Evolutionary conservation across 805 yeast species (phyloP).

Genomic region (Nakazawaea holstii): DNA sequence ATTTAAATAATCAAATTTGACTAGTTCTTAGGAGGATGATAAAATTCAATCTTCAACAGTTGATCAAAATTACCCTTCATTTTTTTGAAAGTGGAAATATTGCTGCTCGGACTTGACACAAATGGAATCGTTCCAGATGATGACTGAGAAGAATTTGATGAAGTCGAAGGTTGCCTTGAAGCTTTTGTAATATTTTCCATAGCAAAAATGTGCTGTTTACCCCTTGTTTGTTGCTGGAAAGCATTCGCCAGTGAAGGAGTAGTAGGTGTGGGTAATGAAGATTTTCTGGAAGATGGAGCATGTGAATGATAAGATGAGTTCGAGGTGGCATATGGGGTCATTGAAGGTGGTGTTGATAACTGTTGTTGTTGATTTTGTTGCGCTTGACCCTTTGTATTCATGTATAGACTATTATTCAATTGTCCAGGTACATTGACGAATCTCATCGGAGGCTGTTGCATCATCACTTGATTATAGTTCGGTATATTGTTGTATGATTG

Average conservation of each 20-base stretch:
- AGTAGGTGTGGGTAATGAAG: slow-evolving; percentile 16
- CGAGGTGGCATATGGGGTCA: slow-evolving; percentile 10
- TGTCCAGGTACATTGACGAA: slow-evolving; percentile 10
- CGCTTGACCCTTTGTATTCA: background rate
- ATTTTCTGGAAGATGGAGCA: slow-evolving; percentile 16
- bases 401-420: background rate
- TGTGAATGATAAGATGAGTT: slow-evolving; percentile 12
- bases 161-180: slow-evolving; percentile 11
- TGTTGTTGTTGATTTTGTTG: slow-evolving; percentile 4
- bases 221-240: slow-evolving; percentile 10
- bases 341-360: slow-evolving; percentile 10
- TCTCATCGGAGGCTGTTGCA: slow-evolving; percentile 8
- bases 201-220: slow-evolving; percentile 16
- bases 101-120: slow-evolving; percentile 3
- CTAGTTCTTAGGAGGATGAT: slow-evolving; percentile 10
- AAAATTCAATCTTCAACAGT: slow-evolving; percentile 11
- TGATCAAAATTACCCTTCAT: slow-evolving; percentile 7
- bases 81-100: slow-evolving; percentile 2
- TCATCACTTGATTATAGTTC: slow-evolving; percentile 1
- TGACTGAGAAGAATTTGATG: slow-evolving; percentile 5
- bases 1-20: background rate
- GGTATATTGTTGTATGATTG: background rate
- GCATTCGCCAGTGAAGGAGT: slow-evolving; percentile 9
- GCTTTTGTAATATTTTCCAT: slow-evolving; percentile 11
- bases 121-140: slow-evolving; percentile 11